Evolutionary conservation across 306 rosid genomes (phyloP), one percentile per base, ranked within the genome.

Genomic region (Ziziphus jujuba): DNA sequence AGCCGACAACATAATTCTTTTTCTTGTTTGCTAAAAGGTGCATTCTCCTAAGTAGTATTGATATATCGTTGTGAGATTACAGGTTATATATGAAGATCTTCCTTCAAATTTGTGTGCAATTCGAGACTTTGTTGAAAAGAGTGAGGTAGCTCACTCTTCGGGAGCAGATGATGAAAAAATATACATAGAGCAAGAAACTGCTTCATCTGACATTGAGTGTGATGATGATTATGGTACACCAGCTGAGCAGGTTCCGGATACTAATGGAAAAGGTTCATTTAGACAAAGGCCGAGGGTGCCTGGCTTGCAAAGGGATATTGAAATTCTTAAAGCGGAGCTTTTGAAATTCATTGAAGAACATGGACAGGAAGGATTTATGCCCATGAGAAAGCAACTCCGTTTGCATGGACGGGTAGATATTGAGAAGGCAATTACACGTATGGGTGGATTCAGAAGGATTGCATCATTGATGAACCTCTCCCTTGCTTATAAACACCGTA

Each of bases 301-400:
- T 48, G 97, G 96, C 33, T 72, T 89, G 77, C 96, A 91, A 72
- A 88, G 90, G 80, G 91, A 91, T 69, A 75, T 84, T 31, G 88
- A 88, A 76, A 82, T 91, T 75, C 84, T 88, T 21, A 91, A 88
- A 74, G 63, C 84, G 9, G 96, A 87, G 85, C 84, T 91, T 53
- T 71, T 78, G 64, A 91, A 86, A 57, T 88, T 91, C 67, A 77
- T 88, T 72, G 77, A 85, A 19, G 96, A 91, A 51, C 79, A 84
- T 68, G 97, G 97, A 49, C 97, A 88, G 59, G 96, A 87, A 86
- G 96, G 96, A 72, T 91, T 88, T 70, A 91, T 91, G 97, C 97
- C 96, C 63, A 84, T 91, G 97, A 84, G 97, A 77, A 91, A 88
- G 85, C 96, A 88, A 54, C 93, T 88, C 67, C 89, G 96, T 43